Base-by-base conservation (phyloP, 495 filamentous ascomycete species). In the Penicillium paxilli region DNA sequence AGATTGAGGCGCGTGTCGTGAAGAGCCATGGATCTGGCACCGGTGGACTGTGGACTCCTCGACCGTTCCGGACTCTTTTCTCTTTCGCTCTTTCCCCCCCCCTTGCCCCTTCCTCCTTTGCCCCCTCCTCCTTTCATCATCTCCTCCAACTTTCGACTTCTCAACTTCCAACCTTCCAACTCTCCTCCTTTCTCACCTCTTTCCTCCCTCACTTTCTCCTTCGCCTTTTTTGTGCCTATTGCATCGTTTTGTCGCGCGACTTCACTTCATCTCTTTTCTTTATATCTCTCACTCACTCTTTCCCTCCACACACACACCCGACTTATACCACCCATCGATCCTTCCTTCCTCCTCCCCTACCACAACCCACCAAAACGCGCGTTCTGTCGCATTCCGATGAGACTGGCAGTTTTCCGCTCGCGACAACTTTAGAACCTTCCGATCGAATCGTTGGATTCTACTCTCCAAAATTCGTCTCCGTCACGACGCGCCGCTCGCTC, bases 1-100 rank as follows among this genome's bases (percentile, higher is more conserved):
- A 24, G 35, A 23, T 38, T 54, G 45, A 63, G 60, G 60, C 64
- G 64, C 64, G 64, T n/a, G n/a, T 67, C 61, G 63, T 58, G 57
- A 53, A 52, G 64, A 66, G 61, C 64, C 64, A 66, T 66, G 64
- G 63, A 61, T 66, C 64, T 67, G 61, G 64, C 30, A 30, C 26
- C 47, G 52, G 63, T 59, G 57, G 56, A 42, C 48, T 54, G 63
- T 59, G 57, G 56, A 42, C 48, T 54, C 48, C 61, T 58, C 56
- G 54, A 62, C 65, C 55, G 59, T 63, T 66, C 57, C 58, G 61
- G 65, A 57, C 64, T 61, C 56, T 63, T 65, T 68, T 64, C 64
- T 62, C 57, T 57, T 51, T 55, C 58, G n/a, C 47, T 58, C 57
- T 58, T 40, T 40, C 51, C 52, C 44, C 22, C n/a, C 35, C 16